Conservation (phyloP, 1,284 basidiomycete species). For the Pseudomicrostroma phylloplanum region DNA sequence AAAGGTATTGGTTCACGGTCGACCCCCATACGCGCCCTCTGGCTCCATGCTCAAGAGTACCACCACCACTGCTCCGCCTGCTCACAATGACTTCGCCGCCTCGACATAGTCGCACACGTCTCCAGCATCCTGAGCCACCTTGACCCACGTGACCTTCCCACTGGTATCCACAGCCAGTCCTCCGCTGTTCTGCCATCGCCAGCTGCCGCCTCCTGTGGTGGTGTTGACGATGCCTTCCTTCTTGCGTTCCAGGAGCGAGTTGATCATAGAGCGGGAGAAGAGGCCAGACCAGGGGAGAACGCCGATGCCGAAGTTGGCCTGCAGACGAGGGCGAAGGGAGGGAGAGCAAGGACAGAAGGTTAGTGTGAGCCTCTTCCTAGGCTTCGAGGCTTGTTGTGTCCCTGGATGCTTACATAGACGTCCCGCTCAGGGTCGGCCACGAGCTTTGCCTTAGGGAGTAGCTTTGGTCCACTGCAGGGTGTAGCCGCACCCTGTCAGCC, state of each 20-base stretch:
- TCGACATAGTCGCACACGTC: conserved; percentile 15
- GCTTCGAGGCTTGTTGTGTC: background rate
- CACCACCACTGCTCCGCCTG: too few relatives aligned
- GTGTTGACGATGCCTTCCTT: conserved; percentile 19
- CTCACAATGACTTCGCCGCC: conserved; percentile 3
- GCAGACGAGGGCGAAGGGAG: background rate
- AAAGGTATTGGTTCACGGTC: too few relatives aligned
- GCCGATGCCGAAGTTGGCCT: conserved; percentile 17
- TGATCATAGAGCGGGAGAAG: conserved; percentile 11
- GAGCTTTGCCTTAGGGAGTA: conserved; percentile 8
- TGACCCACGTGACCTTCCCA: conserved; percentile 18
- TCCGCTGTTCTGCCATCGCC: conserved; percentile 21
- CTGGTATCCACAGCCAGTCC: conserved; percentile 17
- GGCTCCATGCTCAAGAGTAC: too few relatives aligned
- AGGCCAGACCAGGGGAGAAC: conserved; percentile 9
- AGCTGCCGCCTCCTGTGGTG: conserved; percentile 12
- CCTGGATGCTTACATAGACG: conserved; percentile 8
- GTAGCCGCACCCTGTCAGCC: background rate
- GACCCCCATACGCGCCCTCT: too few relatives aligned
- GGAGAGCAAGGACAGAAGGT: background rate
- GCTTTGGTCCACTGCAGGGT: conserved; percentile 6
- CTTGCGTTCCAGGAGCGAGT: conserved; percentile 11
- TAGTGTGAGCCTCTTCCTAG: background rate
- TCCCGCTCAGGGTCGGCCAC: conserved; percentile 15
- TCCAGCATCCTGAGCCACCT: conserved; percentile 19